phyloP scores from a whole-genome alignment of 2,329 filamentous ascomycete species.

The Purpureocillium takamizusanense region DNA sequence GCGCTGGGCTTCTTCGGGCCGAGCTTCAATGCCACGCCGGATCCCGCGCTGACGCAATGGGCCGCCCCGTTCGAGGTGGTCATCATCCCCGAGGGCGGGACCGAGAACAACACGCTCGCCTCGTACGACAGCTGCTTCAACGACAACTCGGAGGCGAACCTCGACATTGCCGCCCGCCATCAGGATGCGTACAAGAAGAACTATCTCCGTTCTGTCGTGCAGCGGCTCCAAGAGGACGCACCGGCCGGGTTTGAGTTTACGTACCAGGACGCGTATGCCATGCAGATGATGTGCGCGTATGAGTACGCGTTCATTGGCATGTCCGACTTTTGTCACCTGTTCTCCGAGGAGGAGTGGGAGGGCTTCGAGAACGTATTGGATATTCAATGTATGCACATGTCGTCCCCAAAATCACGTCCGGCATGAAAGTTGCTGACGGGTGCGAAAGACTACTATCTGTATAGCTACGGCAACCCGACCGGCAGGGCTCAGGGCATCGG shows the following conservation, averaged over 20 bases:
- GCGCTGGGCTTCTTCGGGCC: conserved; percentile 43
- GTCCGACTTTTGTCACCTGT: conserved; percentile 59
- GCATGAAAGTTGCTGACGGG: not conserved
- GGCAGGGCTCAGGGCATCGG: conserved; percentile 72
- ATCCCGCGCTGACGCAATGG: conserved; percentile 28
- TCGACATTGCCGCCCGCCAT: conserved; percentile 29
- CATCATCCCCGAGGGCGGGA: conserved; percentile 52
- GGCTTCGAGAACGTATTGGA: conserved; percentile 51
- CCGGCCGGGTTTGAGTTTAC: conserved; percentile 39
- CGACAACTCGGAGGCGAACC: conserved; percentile 21
- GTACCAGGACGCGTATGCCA: conserved; percentile 38
- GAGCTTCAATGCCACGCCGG: conserved; percentile 26
- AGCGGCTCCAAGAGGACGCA: conserved; percentile 35
- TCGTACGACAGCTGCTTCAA: conserved; percentile 29
- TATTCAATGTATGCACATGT: conserved; percentile 32
- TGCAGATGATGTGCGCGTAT: conserved; percentile 45
- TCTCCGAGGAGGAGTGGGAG: conserved; percentile 58
- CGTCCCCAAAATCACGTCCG: no score
- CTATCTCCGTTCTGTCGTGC: conserved; percentile 34
- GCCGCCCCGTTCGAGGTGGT: conserved; percentile 41
- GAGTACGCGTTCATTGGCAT: conserved; percentile 39
- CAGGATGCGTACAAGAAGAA: conserved; percentile 32
- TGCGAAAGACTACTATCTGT: conserved; percentile 57
- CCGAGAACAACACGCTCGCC: conserved; percentile 62
- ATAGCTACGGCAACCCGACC: conserved; percentile 66